A percentile compares a stretch with the other conserved stretches of the same genome.
Conservation (phyloP, 805 yeast genomes). For the Monosporozyma unispora region DNA sequence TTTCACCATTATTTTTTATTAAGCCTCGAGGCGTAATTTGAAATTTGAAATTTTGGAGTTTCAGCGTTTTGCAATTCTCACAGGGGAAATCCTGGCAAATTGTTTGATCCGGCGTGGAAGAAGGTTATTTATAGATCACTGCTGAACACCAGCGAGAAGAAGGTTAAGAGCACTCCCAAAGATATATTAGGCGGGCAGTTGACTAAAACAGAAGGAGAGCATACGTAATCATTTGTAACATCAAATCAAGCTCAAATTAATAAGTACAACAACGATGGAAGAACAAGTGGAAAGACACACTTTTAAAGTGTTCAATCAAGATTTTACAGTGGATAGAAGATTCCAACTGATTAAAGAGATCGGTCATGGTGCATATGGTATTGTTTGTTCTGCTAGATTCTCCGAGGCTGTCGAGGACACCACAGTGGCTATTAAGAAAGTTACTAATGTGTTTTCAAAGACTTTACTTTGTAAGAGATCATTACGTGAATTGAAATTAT, state of each 20-base stretch:
- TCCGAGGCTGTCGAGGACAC: constrained; percentile 54
- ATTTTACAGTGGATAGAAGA: constrained; percentile 81
- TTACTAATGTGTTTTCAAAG: constrained; percentile 87
- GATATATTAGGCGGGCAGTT: too few relatives aligned
- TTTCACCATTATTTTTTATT: too few relatives aligned
- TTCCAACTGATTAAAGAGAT: constrained; percentile 85
- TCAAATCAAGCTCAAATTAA: too few relatives aligned
- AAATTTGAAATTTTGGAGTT: too few relatives aligned
- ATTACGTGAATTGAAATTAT: constrained; percentile 76
- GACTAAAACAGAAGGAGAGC: too few relatives aligned
- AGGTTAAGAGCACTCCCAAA: too few relatives aligned
- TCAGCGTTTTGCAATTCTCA: neutral
- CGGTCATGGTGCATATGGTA: constrained; percentile 97
- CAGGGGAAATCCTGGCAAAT: neutral
- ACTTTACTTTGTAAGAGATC: constrained; percentile 89
- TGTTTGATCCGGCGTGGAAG: too few relatives aligned
- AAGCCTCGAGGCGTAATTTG: neutral
- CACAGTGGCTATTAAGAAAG: constrained; percentile 89
- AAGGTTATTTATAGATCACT: neutral
- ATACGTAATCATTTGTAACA: too few relatives aligned
- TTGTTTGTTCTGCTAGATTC: constrained; percentile 89
- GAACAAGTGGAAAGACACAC: constrained; percentile 35
- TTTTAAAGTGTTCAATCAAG: constrained; percentile 75
- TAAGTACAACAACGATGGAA: constrained; percentile 11
- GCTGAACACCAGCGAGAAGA: too few relatives aligned